Conservation (phyloP, 768 basidiomycete genomes). For the Antrodiella citrinella region DNA sequence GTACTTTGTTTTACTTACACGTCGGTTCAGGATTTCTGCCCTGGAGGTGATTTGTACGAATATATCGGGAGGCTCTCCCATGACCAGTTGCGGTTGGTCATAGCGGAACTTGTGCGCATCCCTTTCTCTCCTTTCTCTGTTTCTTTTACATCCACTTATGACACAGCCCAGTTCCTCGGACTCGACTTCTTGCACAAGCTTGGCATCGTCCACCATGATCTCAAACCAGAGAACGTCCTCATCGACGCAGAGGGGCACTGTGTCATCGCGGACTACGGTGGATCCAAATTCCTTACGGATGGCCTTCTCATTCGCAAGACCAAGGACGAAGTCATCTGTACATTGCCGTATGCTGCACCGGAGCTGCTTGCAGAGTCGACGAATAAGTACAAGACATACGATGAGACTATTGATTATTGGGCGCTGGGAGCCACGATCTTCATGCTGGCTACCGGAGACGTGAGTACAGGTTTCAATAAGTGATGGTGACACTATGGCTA, state of each 20-base stretch:
- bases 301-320: slow-evolving; percentile 12
- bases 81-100: slow-evolving; percentile 6
- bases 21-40: slow-evolving; percentile 10
- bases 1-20: neutral
- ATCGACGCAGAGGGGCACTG: slow-evolving; percentile 27
- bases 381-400: slow-evolving; percentile 27
- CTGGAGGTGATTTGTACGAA: slow-evolving; percentile 13
- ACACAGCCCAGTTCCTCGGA: slow-evolving; percentile 19
- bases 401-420: slow-evolving; percentile 41
- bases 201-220: slow-evolving; percentile 48
- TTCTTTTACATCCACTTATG: neutral
- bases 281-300: slow-evolving; percentile 41
- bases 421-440: slow-evolving; percentile 38
- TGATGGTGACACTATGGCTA: neutral
- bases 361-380: slow-evolving; percentile 11
- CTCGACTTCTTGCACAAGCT: slow-evolving; percentile 36
- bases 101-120: slow-evolving; percentile 17
- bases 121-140: neutral
- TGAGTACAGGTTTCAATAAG: neutral
- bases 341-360: slow-evolving; percentile 17
- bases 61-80: slow-evolving; percentile 3
- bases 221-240: slow-evolving; percentile 47
- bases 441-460: slow-evolving; percentile 26
- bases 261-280: slow-evolving; percentile 51
- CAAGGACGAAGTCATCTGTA: slow-evolving; percentile 8